Evolutionary conservation across 2,329 filamentous ascomycete species (phyloP), one percentile per base, ranked within the genome.

Genomic region (Monilinia fructicola): DNA sequence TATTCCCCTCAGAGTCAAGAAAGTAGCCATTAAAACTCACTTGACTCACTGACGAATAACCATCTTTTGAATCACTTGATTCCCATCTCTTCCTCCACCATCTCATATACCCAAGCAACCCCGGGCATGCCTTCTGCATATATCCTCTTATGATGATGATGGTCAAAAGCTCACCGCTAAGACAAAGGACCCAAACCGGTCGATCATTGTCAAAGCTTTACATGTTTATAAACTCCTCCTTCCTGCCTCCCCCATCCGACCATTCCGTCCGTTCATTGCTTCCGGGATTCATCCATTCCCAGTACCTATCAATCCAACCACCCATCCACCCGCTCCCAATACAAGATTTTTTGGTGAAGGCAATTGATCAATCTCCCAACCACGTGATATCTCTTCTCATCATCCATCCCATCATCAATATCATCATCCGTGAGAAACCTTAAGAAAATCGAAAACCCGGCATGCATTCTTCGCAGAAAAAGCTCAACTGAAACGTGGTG

Each of bases 181-280:
- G 61, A 65, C 69, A 71, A 71, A 59, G 70, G 69, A 70, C 70
- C 67, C 65, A 67, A 69, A 59, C 44, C 65, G 70, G 70, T 68
- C 70, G 70, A 62, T 67, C 70, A 63, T 67, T 68, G 67, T 52
- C 50, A 52, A 28, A 65, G 58, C 42, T 42, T 66, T 64, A 67
- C 54, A 67, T 58, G 23, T 55, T 53, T 38, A 31, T 64, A 60
- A 60, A 59, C 46, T 60, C 58, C 44, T 38, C 56, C 16, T 28
- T 54, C 64, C 61, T 54, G 6, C 64, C 42, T 31, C 65, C 31
- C 26, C 38, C 42, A 44, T n/a, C 53, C 62, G 26, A 28, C 48
- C 60, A 38, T 42, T 10, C 35, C 48, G 12, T 42, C 35, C 60
- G 26, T 53, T 50, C 40, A 54, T 31, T 44, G 18, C 28, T n/a